Evolutionary conservation across 345 rosid genomes (phyloP), one percentile per base, ranked within the genome.

Genomic region (Brassica juncea): DNA sequence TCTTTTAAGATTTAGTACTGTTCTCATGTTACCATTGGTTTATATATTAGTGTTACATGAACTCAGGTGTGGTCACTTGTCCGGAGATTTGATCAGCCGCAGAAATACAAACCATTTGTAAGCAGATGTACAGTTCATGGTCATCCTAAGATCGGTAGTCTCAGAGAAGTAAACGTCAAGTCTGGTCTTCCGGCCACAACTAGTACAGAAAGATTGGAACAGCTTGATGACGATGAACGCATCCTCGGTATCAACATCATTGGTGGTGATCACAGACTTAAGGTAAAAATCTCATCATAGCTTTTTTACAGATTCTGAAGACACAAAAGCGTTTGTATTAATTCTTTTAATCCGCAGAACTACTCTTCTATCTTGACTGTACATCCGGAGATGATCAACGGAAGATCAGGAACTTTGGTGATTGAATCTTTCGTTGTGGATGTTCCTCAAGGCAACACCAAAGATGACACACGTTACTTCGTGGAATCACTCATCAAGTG

Each of bases 141-240:
- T 10, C 91, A 86, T 74, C 85, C 86, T 39, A 92, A 91, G 67
- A 93, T 94, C 37, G 99, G 98, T 34, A 89, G 97, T 71, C 90
- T 95, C 11, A 88, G 99, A 76, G 92, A 95, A 77, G 99, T 95
- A 2, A 88, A 93, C 72, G 98, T 95, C 10, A 93, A 77, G 68
- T 92, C 99, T 31, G 99, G 99, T 37, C 99, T 95, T 74, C 99
- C 99, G 4, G 99, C 99, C 3, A 95, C 99, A 1, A 90, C 97
- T 0, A 95, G 99, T 80, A 95, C 94, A 2, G 99, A 95, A 85
- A 86, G 91, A 71, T 76, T 95, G 55, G 99, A 95, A 65, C 92
- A 87, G 80, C 96, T 95, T 31, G 89, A 94, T 14, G 99, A 93
- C 23, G 88, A 94, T 9, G 93, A 93, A 74, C 99, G 84, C 75